A percentile compares a stretch with the other conserved stretches of the same genome.
Conservation (phyloP, 1,139 yeast species). For the Saccharomyces hybrid region DNA sequence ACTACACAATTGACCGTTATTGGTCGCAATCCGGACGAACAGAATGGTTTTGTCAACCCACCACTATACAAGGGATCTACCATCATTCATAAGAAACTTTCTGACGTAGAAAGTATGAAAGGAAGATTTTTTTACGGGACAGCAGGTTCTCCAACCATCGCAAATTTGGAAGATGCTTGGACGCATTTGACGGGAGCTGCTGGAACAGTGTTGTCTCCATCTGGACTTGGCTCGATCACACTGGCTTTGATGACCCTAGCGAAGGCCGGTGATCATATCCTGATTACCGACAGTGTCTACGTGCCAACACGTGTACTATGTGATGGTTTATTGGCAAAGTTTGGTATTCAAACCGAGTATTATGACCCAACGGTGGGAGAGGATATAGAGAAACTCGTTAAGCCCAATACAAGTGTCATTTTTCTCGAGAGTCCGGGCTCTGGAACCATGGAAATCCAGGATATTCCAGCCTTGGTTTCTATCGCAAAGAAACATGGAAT, state of each 20-base stretch:
- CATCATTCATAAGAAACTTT: conserved; percentile 8
- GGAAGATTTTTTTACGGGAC: conserved; percentile 11
- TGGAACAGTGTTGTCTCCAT: conserved; percentile 10
- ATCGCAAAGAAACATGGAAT: conserved; percentile 8
- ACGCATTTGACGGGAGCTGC: conserved; percentile 10
- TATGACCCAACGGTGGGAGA: conserved; percentile 10
- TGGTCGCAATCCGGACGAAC: conserved; percentile 10
- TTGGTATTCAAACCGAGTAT: conserved; percentile 6
- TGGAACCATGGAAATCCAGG: conserved; percentile 11
- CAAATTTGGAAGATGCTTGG: conserved; percentile 10
- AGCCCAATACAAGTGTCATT: conserved; percentile 8
- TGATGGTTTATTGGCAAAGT: not conserved
- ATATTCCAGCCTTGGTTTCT: conserved; percentile 7
- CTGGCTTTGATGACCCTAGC: conserved; percentile 8
- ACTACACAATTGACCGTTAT: conserved; percentile 7
- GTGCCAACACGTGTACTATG: conserved; percentile 6
- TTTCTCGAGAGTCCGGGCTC: conserved; percentile 11
- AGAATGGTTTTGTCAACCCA: conserved; percentile 9
- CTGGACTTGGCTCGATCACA: conserved; percentile 10
- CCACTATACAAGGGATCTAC: conserved; percentile 12
- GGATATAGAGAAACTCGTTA: conserved; percentile 7
- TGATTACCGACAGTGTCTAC: conserved; percentile 8
- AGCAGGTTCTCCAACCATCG: conserved; percentile 11
- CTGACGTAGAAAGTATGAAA: conserved; percentile 4
- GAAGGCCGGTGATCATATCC: conserved; percentile 9